phyloP scores from a whole-genome alignment of 306 rosid species.

The Lithocarpus polystachyus region DNA sequence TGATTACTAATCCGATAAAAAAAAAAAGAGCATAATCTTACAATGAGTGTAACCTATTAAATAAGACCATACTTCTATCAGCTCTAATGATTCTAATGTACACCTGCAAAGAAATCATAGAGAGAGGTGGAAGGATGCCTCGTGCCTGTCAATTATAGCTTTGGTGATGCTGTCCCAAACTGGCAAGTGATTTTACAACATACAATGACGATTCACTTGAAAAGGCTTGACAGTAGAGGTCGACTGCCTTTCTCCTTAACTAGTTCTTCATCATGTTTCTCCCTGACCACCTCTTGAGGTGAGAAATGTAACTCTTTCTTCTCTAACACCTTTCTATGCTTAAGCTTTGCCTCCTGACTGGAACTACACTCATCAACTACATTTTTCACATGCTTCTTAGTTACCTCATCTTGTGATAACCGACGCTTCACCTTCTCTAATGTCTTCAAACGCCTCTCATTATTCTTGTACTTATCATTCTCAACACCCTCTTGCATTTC shows the following conservation, averaged over 20 bases:
- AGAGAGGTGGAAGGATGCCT: not conserved
- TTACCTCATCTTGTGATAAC: slow-evolving; percentile 3
- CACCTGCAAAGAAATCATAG: not conserved
- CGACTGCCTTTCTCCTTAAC: slow-evolving; percentile 15
- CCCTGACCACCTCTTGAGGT: slow-evolving; percentile 9
- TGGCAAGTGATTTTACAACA: not conserved
- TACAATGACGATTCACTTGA: slow-evolving; percentile 23
- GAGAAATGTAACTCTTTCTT: slow-evolving; percentile 11
- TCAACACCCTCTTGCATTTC: slow-evolving; percentile 11
- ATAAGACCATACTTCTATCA: not conserved
- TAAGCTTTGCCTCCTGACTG: slow-evolving; percentile 15
- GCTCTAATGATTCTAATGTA: not conserved
- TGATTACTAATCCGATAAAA: too few species aligned
- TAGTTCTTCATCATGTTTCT: slow-evolving; percentile 10
- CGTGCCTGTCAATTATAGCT: not conserved
- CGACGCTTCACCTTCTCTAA: slow-evolving; percentile 6
- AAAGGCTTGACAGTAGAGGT: slow-evolving; percentile 46
- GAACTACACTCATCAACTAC: slow-evolving; percentile 13
- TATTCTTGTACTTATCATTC: slow-evolving; percentile 12
- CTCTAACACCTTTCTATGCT: slow-evolving; percentile 3
- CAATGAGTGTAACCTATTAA: not conserved
- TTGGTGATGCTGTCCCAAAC: not conserved
- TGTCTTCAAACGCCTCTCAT: slow-evolving; percentile 19
- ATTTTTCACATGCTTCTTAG: slow-evolving; percentile 20
- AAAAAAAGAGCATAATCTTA: too few species aligned